A percentile compares a stretch with the other conserved stretches of the same genome.
phyloP scores from a whole-genome alignment of 805 yeast genomes.

The Grigorovia jiainica region DNA sequence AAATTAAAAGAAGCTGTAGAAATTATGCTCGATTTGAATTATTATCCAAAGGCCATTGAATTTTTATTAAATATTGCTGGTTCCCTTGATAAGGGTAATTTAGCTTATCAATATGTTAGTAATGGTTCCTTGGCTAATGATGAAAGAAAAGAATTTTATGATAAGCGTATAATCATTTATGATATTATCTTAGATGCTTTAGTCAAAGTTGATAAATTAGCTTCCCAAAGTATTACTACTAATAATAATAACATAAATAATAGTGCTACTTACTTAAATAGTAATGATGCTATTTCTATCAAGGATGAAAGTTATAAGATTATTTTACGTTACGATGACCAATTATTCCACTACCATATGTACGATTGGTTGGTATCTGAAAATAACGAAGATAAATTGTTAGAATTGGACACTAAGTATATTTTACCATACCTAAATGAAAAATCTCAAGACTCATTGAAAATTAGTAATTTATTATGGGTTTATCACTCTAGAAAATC shows the following conservation, averaged over 20 bases:
- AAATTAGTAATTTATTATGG: constrained; percentile 80
- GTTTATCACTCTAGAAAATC: constrained; percentile 77
- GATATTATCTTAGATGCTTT: constrained; percentile 67
- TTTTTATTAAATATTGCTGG: constrained; percentile 70
- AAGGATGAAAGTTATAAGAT: constrained; percentile 66
- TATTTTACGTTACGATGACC: constrained; percentile 68
- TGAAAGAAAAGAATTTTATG: constrained; percentile 41
- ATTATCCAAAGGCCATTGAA: constrained; percentile 77
- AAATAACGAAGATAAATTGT: constrained; percentile 64
- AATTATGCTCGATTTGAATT: constrained; percentile 69
- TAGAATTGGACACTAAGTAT: constrained; percentile 74
- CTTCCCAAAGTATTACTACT: constrained; percentile 31
- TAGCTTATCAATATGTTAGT: constrained; percentile 46
- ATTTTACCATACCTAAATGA: constrained; percentile 69
- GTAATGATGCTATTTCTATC: constrained; percentile 32
- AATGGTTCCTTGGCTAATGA: constrained; percentile 44
- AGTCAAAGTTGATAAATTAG: constrained; percentile 57
- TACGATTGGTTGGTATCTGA: constrained; percentile 86
- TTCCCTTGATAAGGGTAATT: constrained; percentile 51
- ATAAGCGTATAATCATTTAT: constrained; percentile 51
- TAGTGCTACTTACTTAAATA: constrained; percentile 9
- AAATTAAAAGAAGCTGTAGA: constrained; percentile 72
- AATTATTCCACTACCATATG: constrained; percentile 80
- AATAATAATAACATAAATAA: neutral
- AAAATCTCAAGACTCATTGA: constrained; percentile 51